A percentile compares a stretch with the other conserved stretches of the same genome.
Evolutionary conservation across 2,329 filamentous ascomycete genomes (phyloP).

Genomic region (Claviceps maximensis): DNA sequence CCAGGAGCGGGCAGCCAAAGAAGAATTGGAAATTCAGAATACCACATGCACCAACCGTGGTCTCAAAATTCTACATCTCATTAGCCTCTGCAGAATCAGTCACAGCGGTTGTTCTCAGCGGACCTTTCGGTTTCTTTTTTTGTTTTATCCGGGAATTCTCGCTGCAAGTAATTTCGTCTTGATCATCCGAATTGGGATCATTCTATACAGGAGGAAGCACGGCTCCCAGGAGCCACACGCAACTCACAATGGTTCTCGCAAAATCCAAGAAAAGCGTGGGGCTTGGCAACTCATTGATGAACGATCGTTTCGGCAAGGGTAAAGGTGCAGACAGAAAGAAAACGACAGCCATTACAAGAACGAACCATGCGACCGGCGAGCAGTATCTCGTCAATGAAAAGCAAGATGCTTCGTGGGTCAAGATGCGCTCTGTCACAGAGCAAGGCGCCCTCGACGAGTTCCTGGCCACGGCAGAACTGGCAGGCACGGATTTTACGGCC

Average conservation of each 20-base stretch:
- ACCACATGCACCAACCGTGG: neutral
- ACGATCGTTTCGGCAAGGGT: slow-evolving; percentile 91
- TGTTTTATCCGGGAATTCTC: neutral
- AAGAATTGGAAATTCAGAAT: neutral
- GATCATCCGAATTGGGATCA: neutral
- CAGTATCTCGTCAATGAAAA: slow-evolving; percentile 85
- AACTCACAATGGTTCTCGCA: slow-evolving; percentile 43
- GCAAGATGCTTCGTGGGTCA: slow-evolving; percentile 91
- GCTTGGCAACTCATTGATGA: slow-evolving; percentile 96
- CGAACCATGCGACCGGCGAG: slow-evolving; percentile 69
- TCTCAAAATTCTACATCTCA: neutral
- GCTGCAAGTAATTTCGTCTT: neutral
- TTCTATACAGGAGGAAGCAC: neutral
- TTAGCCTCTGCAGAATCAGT: neutral
- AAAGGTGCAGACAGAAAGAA: slow-evolving; percentile 76
- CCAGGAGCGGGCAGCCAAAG: neutral
- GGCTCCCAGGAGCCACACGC: slow-evolving; percentile 3
- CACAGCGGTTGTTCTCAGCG: no score
- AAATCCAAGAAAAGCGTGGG: slow-evolving; percentile 95
- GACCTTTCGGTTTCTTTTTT: neutral
- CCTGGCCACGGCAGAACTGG: slow-evolving; percentile 84
- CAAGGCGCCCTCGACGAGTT: slow-evolving; percentile 96
- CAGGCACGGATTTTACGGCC: slow-evolving; percentile 96
- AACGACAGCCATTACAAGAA: slow-evolving; percentile 44
- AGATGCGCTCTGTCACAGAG: slow-evolving; percentile 98